These are phyloP conservation scores for Pseudogymnoascus sp. DNA, from an alignment of 2,329 filamentous ascomycete genomes.

Conservation along the genomic window DNA sequence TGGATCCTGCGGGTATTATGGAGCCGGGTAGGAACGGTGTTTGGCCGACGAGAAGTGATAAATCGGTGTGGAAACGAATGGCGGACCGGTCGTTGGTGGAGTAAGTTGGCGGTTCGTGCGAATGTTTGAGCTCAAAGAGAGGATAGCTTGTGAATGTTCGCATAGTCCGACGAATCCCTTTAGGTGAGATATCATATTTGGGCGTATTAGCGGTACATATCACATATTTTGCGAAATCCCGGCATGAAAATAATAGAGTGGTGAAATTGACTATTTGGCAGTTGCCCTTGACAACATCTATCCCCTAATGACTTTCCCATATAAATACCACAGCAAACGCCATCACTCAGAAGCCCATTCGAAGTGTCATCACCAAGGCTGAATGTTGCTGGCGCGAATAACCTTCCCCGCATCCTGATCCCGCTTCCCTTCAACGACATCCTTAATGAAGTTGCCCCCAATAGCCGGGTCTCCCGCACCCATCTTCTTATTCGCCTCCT, in stretches of 20 bases:
- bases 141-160: neutral
- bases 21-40: conserved; percentile 41
- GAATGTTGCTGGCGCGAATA: conserved; percentile 21
- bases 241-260: neutral
- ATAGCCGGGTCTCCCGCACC: conserved; percentile 30
- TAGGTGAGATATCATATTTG: neutral
- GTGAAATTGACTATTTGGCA: neutral
- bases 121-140: neutral
- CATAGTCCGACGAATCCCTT: neutral
- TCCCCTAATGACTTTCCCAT: neutral
- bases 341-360: neutral
- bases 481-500: conserved; percentile 19
- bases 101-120: neutral
- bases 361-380: conserved; percentile 18
- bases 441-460: conserved; percentile 34
- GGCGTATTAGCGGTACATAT: neutral
- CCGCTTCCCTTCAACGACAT: conserved; percentile 35
- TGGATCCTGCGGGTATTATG: conserved; percentile 42
- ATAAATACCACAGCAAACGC: neutral
- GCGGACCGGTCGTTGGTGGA: neutral
- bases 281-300: too few relatives aligned
- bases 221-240: neutral
- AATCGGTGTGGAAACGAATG: neutral
- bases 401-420: conserved; percentile 36
- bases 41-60: conserved; percentile 27